Evolutionary conservation across 495 filamentous ascomycete genomes (phyloP), one percentile per base, ranked within the genome.

Genomic region (Neurospora sp.): DNA sequence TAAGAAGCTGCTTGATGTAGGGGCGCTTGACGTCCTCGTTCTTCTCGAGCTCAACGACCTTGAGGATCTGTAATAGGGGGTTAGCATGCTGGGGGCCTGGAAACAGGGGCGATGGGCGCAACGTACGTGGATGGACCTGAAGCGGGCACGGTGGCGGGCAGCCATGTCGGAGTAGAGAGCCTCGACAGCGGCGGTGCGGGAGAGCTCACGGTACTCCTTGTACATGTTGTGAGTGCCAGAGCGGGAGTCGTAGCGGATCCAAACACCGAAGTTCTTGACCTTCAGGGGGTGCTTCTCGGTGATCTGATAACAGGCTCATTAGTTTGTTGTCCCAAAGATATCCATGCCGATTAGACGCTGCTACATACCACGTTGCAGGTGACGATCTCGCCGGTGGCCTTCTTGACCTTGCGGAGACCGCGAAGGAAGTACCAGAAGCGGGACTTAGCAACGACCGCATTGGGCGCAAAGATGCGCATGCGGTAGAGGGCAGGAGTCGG

Each of bases 161-260:
- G 96, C 92, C 96, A 99, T 98, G 85, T 99, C 96, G 87, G 97
- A 93, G 90, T 99, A 99, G 83, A 99, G 90, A 77, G 94, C 87
- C 86, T 98, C 93, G 74, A 99, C 96, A 75, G 96, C 96, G 74
- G 94, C 95, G 75, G 90, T 92, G 83, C 96, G 89, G 81, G 92
- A 94, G 88, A 97, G 92, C 89, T 98, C 96, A 82, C 96, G 92
- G 90, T 98, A 98, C 89, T 99, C 96, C 89, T 98, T 98, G 93
- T 99, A 99, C 96, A 99, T 99, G 90, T 99, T 99, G 93, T 99
- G 96, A 78, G 96, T 99, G 78, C 96, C 96, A 78, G 96, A 98
- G 85, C 96, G 96, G 70, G 96, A 98, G 87, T 99, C 94, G 88
- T 99, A 99, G 81, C 96, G 95, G 86, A 99, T 92, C 96, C 96